Evolutionary conservation across 441 rosid genomes (phyloP), one percentile per base, ranked within the genome.

Genomic region (Croton laevigatus): DNA sequence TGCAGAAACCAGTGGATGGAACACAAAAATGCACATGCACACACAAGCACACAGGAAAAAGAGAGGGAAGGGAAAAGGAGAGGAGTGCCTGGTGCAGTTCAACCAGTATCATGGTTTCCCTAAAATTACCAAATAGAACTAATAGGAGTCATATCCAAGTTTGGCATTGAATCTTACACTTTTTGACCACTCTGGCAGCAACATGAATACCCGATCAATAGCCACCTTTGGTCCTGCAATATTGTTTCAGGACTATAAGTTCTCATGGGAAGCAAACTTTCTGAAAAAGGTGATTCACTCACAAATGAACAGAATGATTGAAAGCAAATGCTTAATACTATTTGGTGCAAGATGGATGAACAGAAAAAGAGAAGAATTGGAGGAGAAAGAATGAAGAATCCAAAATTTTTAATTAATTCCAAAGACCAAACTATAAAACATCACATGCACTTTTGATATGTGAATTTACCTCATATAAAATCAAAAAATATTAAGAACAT

Each of bases 171-270:
- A 70, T 80, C 98, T 90, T 90, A 94, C 98, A 76, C 75, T 87
- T 82, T 77, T 81, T 68, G 85, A 87, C 98, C 98, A 94, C 81
- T 90, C 91, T 69, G 89, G 84, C 51, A 87, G 85, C 83, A 94
- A 73, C 75, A 72, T 85, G 71, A 90, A 82, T 76, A 87, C 88
- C 77, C 71, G 81, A 79, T 88, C 96, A 73, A 80, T 77, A 68
- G 83, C 90, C 66, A 85, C 77, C 69, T 84, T 86, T 68, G 83
- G 69, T 71, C 82, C 98, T 88, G 87, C 82, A 79, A 82, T 36
- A 78, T 71, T 67, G 62, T 60, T 72, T 61, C 51, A 38, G 69
- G 68, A 71, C 46, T 66, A 76, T 71, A 62, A 69, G 53, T 75
- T 46, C 70, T 70, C 68, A 62, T 45, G n/a, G 46, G 60, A 66